phyloP scores from a whole-genome alignment of 2,329 filamentous ascomycete species.

The Emergomyces africanus region DNA sequence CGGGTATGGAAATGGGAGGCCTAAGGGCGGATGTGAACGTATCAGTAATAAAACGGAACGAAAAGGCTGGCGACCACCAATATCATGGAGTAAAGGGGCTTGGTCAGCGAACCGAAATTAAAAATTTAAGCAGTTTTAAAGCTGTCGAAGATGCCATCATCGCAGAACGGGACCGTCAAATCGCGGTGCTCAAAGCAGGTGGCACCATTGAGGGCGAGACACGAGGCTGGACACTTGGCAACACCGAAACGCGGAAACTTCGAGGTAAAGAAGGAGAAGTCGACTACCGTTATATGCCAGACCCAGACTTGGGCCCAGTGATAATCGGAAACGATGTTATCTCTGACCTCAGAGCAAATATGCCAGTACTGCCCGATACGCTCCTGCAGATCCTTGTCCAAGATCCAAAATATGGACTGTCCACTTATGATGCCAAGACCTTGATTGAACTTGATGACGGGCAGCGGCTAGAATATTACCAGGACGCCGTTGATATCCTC shows the following conservation, averaged over 20 bases:
- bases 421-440: slow-evolving; percentile 69
- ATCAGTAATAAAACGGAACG: slow-evolving; percentile 54
- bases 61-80: slow-evolving; percentile 32
- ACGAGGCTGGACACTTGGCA: slow-evolving; percentile 79
- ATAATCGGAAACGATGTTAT: slow-evolving; percentile 61
- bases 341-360: slow-evolving; percentile 44
- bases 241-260: slow-evolving; percentile 65
- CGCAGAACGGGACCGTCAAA: slow-evolving; percentile 82
- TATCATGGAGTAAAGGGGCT: slow-evolving; percentile 51
- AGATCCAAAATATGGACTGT: slow-evolving; percentile 50
- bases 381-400: slow-evolving; percentile 50
- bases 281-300: slow-evolving; percentile 97
- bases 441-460: slow-evolving; percentile 67
- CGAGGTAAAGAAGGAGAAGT: slow-evolving; percentile 94
- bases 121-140: slow-evolving; percentile 90
- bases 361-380: slow-evolving; percentile 62
- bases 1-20: slow-evolving; percentile 87
- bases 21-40: slow-evolving; percentile 92
- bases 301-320: slow-evolving; percentile 76
- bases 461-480: slow-evolving; percentile 66
- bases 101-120: slow-evolving; percentile 89
- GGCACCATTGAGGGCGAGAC: slow-evolving; percentile 73
- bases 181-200: slow-evolving; percentile 61
- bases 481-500: slow-evolving; percentile 31
- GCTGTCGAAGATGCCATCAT: slow-evolving; percentile 90